Base-by-base conservation (phyloP, 768 basidiomycete genomes). In the Bullera alba region DNA sequence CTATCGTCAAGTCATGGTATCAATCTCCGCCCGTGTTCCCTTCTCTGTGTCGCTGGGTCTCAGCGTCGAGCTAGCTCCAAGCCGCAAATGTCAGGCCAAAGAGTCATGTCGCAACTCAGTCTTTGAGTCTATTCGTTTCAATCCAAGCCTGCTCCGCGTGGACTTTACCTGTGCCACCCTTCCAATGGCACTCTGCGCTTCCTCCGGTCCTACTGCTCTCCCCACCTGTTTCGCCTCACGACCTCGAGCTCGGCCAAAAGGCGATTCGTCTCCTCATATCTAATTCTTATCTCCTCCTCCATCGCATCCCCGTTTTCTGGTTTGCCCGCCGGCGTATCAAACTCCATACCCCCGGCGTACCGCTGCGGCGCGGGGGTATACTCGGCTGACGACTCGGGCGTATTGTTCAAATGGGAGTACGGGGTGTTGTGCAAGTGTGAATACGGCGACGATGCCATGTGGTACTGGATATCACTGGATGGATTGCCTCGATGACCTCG, bases 261-360 rank as follows among this genome's bases (percentile, higher is more conserved):
- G 35, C 60, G 56, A 58, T 67, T 67, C n/a, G 65, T 52, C 54
- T 67, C 65, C 30, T 67, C 65, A 46, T 67, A 67, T 27, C 60
- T 42, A 19, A 47, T 55, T 42, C 42, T 60, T 14, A 60, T 56
- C 12, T 57, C 60, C 39, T 59, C 61, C 19, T 57, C 54, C 25
- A 15, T 48, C 41, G 48, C 7, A 5, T 15, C 49, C 15, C 39
- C 48, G 5, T 37, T 51, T 1, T 53, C 47, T 7, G 42, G 34
- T 21, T 35, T 35, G 7, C 56, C 53, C 57, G 52, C 51, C 12
- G 23, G 32, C 28, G 27, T 37, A 19, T 55, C 60, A 17, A 36
- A 46, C 46, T 25, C 29, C 54, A 41, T 55, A 19, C 29, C 27
- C 44, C n/a, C 37, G 25, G 42, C 35, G 29, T 29, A n/a, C 32